Conservation (phyloP, 1,284 basidiomycete species). For the Meira miltonrushii region DNA sequence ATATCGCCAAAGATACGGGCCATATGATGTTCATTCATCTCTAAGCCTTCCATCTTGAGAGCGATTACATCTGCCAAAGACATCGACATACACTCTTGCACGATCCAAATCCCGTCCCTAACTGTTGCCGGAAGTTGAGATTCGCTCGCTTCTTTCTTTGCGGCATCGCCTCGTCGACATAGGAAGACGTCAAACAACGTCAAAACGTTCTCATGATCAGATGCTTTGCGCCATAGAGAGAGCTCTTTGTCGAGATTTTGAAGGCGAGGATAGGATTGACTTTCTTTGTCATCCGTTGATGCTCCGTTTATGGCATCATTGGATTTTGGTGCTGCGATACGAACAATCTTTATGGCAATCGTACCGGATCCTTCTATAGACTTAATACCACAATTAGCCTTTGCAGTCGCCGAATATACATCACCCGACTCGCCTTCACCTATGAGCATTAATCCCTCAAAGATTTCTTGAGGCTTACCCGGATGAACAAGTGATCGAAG, state of each 20-base stretch:
- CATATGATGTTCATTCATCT: conserved; percentile 30
- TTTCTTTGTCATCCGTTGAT: too few species aligned
- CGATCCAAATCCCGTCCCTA: conserved; percentile 27
- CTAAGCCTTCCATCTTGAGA: conserved; percentile 21
- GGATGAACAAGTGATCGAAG: neutral
- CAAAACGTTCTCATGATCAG: conserved; percentile 31
- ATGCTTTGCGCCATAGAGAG: conserved; percentile 23
- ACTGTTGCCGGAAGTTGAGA: neutral
- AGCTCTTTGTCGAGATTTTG: conserved; percentile 30
- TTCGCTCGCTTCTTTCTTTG: conserved; percentile 8
- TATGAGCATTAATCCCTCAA: conserved; percentile 29
- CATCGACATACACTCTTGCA: conserved; percentile 35
- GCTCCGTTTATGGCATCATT: conserved; percentile 12
- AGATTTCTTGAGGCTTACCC: conserved; percentile 2
- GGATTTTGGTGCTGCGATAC: conserved; percentile 16
- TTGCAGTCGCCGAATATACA: conserved; percentile 15
- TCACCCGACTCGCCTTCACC: conserved; percentile 41
- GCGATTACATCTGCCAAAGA: conserved; percentile 37
- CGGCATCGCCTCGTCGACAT: neutral
- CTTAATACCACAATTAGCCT: neutral
- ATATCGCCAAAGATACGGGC: conserved; percentile 32
- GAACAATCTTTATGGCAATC: conserved; percentile 37
- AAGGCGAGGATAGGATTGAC: conserved; percentile 13
- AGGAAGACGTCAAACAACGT: conserved; percentile 27
- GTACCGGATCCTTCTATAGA: neutral